A percentile compares a stretch with the other conserved stretches of the same genome.
Evolutionary conservation across 768 basidiomycete species (phyloP).

Genomic region (Sporobolomyces roseus): DNA sequence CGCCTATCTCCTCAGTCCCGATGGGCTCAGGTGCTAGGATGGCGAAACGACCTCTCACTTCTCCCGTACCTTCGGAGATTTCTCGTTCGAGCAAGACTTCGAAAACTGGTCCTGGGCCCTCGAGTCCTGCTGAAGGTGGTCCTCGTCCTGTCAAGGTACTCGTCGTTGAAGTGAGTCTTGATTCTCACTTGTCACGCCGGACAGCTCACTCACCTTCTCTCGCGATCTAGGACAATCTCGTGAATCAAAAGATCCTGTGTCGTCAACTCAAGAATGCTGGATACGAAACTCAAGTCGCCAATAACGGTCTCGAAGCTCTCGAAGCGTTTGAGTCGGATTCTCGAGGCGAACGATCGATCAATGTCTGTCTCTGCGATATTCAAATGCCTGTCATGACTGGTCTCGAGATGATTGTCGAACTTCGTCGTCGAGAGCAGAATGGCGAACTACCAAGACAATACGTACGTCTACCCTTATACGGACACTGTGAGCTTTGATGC

Average conservation of each 20-base stretch:
- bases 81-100: neutral
- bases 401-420: neutral
- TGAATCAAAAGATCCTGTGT: conserved; percentile 37
- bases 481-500: too few species aligned
- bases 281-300: conserved; percentile 26
- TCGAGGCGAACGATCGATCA: neutral
- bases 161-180: conserved; percentile 19
- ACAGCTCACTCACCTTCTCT: neutral
- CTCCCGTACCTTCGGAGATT: neutral
- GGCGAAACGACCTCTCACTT: conserved; percentile 2
- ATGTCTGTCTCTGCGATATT: conserved; percentile 22
- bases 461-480: conserved; percentile 7
- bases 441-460: conserved; percentile 3
- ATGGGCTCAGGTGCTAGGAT: neutral
- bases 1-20: neutral
- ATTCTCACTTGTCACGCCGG: neutral
- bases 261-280: conserved; percentile 37
- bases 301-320: conserved; percentile 34
- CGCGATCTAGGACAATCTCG: conserved; percentile 31
- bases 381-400: conserved; percentile 35
- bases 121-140: neutral
- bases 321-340: conserved; percentile 21
- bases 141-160: conserved; percentile 9
- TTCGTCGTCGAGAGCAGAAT: neutral
- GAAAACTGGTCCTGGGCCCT: neutral